A percentile compares a stretch with the other conserved stretches of the same genome.
These are phyloP conservation scores for Rhytidiadelphus loreus DNA, from an alignment of 225 moss, liverwort and hornwort species.

Conservation along the genomic window DNA sequence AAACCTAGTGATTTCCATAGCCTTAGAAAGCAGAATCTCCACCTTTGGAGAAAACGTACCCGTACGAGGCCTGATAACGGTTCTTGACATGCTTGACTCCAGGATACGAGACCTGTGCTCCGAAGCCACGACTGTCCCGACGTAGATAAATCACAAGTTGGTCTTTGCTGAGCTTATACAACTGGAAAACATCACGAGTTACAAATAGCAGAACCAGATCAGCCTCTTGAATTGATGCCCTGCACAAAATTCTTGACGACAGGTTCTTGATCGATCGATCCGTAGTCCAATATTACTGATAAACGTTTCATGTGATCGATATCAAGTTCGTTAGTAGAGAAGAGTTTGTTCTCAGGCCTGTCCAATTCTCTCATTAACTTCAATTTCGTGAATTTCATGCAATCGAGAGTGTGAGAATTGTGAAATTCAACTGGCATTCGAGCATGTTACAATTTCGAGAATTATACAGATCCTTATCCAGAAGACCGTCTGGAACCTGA, in stretches of 20 bases:
- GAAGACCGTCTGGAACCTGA: not conserved
- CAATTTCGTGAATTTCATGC: not conserved
- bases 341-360: not conserved
- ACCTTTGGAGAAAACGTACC: not conserved
- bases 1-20: not conserved
- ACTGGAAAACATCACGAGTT: not conserved
- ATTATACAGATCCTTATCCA: not conserved
- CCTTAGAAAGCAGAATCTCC: not conserved
- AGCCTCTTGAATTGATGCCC: not conserved
- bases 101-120: not conserved
- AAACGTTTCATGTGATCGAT: not conserved
- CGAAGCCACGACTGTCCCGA: slow-evolving; percentile 15
- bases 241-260: not conserved
- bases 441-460: not conserved
- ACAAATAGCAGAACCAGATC: not conserved
- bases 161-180: slow-evolving; percentile 11
- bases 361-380: not conserved
- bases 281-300: too few relatives aligned
- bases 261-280: not conserved
- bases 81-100: slow-evolving; percentile 1
- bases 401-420: not conserved
- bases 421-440: not conserved
- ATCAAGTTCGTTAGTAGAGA: not conserved
- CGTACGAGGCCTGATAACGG: not conserved
- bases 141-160: slow-evolving; percentile 25